Percentiles rank a stretch among this genome's conserved stretches.
phyloP scores from a whole-genome alignment of 192 early-diverging fungal genomes.

The Spizellomyces sp. region DNA sequence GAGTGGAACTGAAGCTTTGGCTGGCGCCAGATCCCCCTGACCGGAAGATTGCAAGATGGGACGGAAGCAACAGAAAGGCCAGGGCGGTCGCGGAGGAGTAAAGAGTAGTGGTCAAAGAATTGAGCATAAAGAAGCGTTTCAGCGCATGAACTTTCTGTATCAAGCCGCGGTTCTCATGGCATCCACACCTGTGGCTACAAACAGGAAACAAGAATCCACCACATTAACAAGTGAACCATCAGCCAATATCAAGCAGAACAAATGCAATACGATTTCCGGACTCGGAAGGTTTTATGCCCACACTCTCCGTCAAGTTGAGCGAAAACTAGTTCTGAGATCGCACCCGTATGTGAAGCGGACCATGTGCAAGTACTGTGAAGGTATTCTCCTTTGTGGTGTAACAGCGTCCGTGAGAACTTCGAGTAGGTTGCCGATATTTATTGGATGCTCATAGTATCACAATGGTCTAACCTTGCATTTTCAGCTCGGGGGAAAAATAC shows the following conservation, averaged over 20 bases:
- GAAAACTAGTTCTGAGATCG: slow-evolving; percentile 57
- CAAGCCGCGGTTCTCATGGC: slow-evolving; percentile 65
- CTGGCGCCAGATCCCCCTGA: background rate
- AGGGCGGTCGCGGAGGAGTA: background rate
- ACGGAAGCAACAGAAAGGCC: slow-evolving; percentile 6
- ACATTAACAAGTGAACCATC: background rate
- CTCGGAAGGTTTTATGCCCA: slow-evolving; percentile 52
- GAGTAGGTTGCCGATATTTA: too few relatives aligned
- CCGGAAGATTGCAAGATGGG: background rate
- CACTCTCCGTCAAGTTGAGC: slow-evolving; percentile 50
- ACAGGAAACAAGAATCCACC: background rate
- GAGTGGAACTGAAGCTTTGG: background rate
- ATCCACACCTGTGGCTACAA: slow-evolving; percentile 26
- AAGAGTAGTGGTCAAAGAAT: slow-evolving; percentile 13
- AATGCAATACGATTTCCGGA: background rate
- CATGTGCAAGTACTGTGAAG: slow-evolving; percentile 58
- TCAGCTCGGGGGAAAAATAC: too few relatives aligned
- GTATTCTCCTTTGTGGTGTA: slow-evolving; percentile 51
- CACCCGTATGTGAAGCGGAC: slow-evolving; percentile 58
- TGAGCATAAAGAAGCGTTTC: slow-evolving; percentile 57
- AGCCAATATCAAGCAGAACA: background rate
- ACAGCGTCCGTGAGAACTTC: too few relatives aligned
- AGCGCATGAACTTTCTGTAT: slow-evolving; percentile 69
- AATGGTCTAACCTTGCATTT: too few relatives aligned
- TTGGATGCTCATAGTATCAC: too few relatives aligned